Base-by-base conservation (phyloP, 306 rosid species). In the Macrotyloma uniflorum region DNA sequence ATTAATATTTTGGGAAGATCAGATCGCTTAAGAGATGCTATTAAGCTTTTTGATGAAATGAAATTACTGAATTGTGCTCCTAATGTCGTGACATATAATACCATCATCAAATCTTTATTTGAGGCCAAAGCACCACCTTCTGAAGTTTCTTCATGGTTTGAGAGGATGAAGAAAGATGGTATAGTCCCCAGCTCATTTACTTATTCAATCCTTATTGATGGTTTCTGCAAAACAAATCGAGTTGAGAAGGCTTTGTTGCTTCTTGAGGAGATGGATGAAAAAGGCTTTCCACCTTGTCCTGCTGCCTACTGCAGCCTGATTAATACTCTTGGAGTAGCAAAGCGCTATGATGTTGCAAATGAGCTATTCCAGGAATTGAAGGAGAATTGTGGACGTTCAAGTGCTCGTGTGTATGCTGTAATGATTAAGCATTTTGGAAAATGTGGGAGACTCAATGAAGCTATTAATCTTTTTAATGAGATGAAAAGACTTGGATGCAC, bases 191-290 rank as follows among this genome's bases (percentile, higher is more conserved):
- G 97, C 82, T 90, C 97, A 6, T 90, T 87, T 82, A 95, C 97
- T 23, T 92, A 89, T 84, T 93, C 98, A 50, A 92, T 95, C 77
- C 91, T 95, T 69, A 92, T 95, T 3, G 98, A 95, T 68, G 97
- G 98, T 72, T 91, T 88, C 68, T 95, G 97, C 84, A 92, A 95
- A 87, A 92, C 97, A 68, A 89, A 87, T 77, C 85, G 90, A 85
- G 87, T 95, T 59, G 97, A 95, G 86, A 88, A 89, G 79, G 97
- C 98, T 63, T 76, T 95, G 77, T 51, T 95, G 84, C 97, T 95
- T 88, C 97, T 92, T n/a, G 97, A 95, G 70, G 97, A 92, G 84
- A 95, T 95, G 98, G 98, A 92, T 65, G 98, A 95, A 84, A 95
- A 86, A 51, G 96, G 97, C 10, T 88, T 90, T 85, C 97, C 98